Evolutionary conservation across 2,329 filamentous ascomycete species (phyloP).

Genomic region (Talaromyces sp.): DNA sequence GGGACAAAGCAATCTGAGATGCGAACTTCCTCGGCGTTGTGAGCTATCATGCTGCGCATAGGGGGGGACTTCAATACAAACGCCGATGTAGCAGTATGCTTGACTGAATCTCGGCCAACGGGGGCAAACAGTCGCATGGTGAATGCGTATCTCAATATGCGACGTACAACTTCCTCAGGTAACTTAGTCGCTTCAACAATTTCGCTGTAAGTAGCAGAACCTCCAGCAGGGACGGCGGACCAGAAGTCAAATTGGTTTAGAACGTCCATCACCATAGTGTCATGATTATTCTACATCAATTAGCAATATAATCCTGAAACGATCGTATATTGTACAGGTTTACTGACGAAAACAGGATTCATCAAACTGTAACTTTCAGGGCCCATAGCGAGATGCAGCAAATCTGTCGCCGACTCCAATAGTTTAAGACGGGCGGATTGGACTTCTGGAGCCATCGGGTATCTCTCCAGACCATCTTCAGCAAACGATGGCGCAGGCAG

Average conservation of each 20-base stretch:
- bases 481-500: neutral
- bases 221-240: neutral
- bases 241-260: constrained; percentile 7
- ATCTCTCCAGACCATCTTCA: neutral
- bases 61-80: neutral
- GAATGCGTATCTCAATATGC: constrained; percentile 2
- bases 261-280: neutral
- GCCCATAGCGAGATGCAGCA: constrained; percentile 5
- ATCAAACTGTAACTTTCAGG: neutral
- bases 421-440: neutral
- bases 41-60: neutral
- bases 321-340: neutral
- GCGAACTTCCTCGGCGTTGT: neutral
- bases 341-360: neutral
- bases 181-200: neutral
- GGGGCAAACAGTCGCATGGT: neutral
- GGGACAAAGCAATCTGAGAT: neutral
- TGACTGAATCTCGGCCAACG: neutral
- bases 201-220: neutral
- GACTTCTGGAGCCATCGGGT: neutral
- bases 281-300: constrained; percentile 1
- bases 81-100: neutral
- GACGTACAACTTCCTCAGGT: neutral
- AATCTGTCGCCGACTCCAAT: neutral
- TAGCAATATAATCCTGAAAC: neutral